phyloP scores from a whole-genome alignment of 257 asterid species.

The Fraxinus cuspidata region DNA sequence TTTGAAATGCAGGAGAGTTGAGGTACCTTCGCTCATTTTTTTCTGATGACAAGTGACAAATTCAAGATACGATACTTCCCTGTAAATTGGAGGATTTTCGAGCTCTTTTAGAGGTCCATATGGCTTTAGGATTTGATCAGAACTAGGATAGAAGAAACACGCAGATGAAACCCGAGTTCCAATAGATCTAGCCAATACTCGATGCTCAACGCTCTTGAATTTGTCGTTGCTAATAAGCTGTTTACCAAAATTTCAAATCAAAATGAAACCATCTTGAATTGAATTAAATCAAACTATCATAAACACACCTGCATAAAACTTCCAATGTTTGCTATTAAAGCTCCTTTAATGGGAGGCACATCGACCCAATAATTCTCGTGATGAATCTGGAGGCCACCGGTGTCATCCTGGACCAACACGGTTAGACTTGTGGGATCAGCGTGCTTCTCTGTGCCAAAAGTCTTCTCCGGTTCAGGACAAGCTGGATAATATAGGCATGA shows the following conservation, averaged over 20 bases:
- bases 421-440: slow-evolving; percentile 64
- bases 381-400: slow-evolving; percentile 75
- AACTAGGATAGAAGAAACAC: slow-evolving; percentile 63
- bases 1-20: slow-evolving; percentile 31
- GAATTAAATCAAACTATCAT: neutral
- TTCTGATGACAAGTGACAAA: slow-evolving; percentile 47
- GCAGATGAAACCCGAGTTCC: slow-evolving; percentile 67
- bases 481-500: slow-evolving; percentile 67
- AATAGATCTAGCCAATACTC: slow-evolving; percentile 49
- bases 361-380: slow-evolving; percentile 58
- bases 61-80: slow-evolving; percentile 48
- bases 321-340: slow-evolving; percentile 68
- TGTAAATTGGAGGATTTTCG: slow-evolving; percentile 50
- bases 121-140: slow-evolving; percentile 34
- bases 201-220: slow-evolving; percentile 74
- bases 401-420: slow-evolving; percentile 53
- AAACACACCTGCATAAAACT: slow-evolving; percentile 70
- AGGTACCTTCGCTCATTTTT: slow-evolving; percentile 34
- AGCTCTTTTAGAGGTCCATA: slow-evolving; percentile 60
- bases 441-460: slow-evolving; percentile 55
- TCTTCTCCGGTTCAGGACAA: slow-evolving; percentile 67
- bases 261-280: neutral
- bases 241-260: neutral
- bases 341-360: slow-evolving; percentile 66
- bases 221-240: slow-evolving; percentile 68